Conservation (phyloP, 805 yeast genomes). For the Myxozyma kluyveri region DNA sequence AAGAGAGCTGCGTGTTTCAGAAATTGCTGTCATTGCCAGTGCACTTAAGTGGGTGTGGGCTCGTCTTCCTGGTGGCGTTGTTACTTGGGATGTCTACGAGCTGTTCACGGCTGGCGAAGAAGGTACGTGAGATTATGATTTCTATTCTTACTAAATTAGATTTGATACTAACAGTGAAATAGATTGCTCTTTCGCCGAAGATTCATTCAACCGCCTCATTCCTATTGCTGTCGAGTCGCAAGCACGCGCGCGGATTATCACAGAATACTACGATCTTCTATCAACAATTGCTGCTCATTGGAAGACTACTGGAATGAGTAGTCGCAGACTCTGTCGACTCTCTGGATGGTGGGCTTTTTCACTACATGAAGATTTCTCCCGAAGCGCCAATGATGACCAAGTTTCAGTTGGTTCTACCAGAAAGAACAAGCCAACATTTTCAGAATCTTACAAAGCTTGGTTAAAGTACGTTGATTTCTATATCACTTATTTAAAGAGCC, state of each 20-base stretch:
- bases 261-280: constrained; percentile 78
- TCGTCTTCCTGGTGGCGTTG: constrained; percentile 68
- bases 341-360: constrained; percentile 89
- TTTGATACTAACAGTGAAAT: constrained; percentile 28
- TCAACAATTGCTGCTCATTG: constrained; percentile 77
- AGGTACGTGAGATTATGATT: constrained; percentile 7
- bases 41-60: constrained; percentile 85
- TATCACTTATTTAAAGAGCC: constrained; percentile 9
- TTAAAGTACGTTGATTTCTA: constrained; percentile 14
- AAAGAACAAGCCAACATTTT: constrained; percentile 2
- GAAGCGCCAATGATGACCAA: no score
- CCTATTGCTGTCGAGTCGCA: constrained; percentile 80
- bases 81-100: constrained; percentile 82
- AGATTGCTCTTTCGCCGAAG: constrained; percentile 63
- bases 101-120: constrained; percentile 62
- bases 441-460: constrained; percentile 20
- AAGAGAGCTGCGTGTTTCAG: constrained; percentile 50
- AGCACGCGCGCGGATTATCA: constrained; percentile 84
- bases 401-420: constrained; percentile 45
- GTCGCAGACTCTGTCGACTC: constrained; percentile 74
- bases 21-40: constrained; percentile 61
- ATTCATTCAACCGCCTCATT: constrained; percentile 66
- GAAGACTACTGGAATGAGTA: constrained; percentile 71
- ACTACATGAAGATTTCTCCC: constrained; percentile 29
- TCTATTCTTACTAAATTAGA: background rate